Evolutionary conservation across 2,329 filamentous ascomycete species (phyloP), one percentile per base, ranked within the genome.

Genomic region (Talaromyces sp.): DNA sequence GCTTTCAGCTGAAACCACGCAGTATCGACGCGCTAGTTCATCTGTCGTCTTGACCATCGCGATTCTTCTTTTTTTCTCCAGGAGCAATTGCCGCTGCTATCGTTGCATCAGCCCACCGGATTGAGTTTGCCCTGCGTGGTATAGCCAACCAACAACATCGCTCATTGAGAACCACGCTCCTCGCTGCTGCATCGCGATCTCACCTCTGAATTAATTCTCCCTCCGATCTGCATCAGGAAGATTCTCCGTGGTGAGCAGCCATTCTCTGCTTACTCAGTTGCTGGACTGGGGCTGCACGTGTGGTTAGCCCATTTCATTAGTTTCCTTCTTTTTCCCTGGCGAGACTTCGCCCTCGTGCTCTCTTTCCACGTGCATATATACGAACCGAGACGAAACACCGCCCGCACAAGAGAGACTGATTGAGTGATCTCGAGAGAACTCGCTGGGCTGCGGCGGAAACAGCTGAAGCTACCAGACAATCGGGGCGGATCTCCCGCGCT

Each of bases 401-500:
- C n/a, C n/a, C 44, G 22, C 13, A 19, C 19, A 47, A 17, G 19
- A 25, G 19, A 47, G 22, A 22, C 25, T 17, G 44, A 47, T 8
- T 9, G 44, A 47, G 13, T 19, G 44, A 9, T 39, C 44, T 17
- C 44, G 44, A 47, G 44, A 13, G 44, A 11, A 9, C n/a, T 9
- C 22, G 42, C 15, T 47, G 42, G 42, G 33, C 33, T 36, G 33
- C 33, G 33, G 33, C 33, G 36, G 22, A 47, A 47, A 47, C n/a
- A 25, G 44, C 11, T 4, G 28, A 53, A 53, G 49, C 49, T 53
- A 17, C 49, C 49, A 30, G 13, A 53, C 49, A 30, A 28, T 33
- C n/a, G 56, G 11, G 57, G 60, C 58, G 60, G 60, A 62, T 62
- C 60, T 62, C 60, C 60, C 60, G 60, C 58, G 19, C 58, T 28